These are phyloP conservation scores for Tricholoma sp. DNA, from an alignment of 768 basidiomycete species.

Conservation along the genomic window DNA sequence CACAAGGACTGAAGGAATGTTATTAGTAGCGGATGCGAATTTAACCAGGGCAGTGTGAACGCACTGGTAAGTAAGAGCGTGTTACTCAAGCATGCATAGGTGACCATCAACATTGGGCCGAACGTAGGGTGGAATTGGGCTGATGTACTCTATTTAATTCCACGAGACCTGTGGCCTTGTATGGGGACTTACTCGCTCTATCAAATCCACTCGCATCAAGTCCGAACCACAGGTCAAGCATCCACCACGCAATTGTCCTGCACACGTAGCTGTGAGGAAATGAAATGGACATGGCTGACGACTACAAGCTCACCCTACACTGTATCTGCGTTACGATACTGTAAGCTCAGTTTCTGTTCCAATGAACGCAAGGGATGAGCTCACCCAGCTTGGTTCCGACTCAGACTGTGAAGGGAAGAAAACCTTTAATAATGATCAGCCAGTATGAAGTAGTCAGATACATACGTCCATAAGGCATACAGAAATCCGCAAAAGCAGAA, in stretches of 20 bases:
- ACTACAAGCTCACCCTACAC: constrained; percentile 21
- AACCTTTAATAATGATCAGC: background rate
- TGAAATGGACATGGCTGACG: background rate
- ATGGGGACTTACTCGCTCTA: constrained; percentile 55
- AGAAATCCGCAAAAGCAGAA: constrained; percentile 93
- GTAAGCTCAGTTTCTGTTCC: constrained; percentile 24
- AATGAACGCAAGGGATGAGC: constrained; percentile 15
- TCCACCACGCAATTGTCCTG: constrained; percentile 83
- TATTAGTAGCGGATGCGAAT: constrained; percentile 6
- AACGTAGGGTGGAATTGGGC: constrained; percentile 80
- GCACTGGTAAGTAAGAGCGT: constrained; percentile 84
- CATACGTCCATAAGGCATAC: constrained; percentile 92
- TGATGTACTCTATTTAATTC: constrained; percentile 16
- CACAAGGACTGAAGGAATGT: constrained; percentile 54
- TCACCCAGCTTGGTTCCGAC: constrained; percentile 55
- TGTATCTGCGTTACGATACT: constrained; percentile 17
- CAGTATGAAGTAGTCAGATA: constrained; percentile 13
- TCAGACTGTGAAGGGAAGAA: constrained; percentile 43
- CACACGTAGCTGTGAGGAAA: constrained; percentile 1
- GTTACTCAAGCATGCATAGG: constrained; percentile 88
- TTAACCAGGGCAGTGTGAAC: constrained; percentile 3
- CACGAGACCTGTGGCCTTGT: background rate
- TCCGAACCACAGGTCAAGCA: constrained; percentile 93
- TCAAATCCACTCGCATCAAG: constrained; percentile 90
- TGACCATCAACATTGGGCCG: constrained; percentile 88